phyloP scores from a whole-genome alignment of 139 green algal species.

The Chlamydomonas sphaeroides region DNA sequence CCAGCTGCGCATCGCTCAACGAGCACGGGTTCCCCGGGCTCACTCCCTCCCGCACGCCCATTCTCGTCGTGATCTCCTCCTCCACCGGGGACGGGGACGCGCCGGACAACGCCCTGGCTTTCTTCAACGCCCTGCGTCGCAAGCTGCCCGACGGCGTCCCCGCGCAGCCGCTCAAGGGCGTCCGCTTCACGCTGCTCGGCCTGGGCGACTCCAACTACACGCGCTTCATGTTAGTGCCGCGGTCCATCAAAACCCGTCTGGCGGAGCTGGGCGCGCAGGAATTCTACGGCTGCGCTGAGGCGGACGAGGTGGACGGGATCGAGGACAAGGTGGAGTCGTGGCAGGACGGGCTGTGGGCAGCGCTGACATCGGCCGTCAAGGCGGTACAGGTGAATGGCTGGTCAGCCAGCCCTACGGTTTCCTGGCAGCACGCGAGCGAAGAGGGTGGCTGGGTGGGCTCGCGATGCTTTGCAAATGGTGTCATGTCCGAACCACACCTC shows the following conservation, averaged over 20 bases:
- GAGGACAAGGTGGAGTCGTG: conserved; percentile 85
- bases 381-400: too few species aligned
- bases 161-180: conserved; percentile 57
- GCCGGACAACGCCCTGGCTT: conserved; percentile 90
- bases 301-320: conserved; percentile 95
- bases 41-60: conserved; percentile 41
- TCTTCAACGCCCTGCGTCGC: conserved; percentile 72
- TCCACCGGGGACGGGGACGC: conserved; percentile 89
- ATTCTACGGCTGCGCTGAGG: conserved; percentile 84
- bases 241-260: conserved; percentile 74
- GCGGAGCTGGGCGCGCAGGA: conserved; percentile 79
- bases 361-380: conserved; percentile 57
- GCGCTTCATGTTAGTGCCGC: conserved; percentile 87
- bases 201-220: conserved; percentile 99
- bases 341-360: conserved; percentile 79
- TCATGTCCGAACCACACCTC: too few species aligned
- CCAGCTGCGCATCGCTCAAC: conserved; percentile 73
- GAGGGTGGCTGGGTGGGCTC: too few species aligned
- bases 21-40: conserved; percentile 80
- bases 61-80: conserved; percentile 67
- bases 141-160: background rate
- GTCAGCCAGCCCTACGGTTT: too few species aligned
- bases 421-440: too few species aligned
- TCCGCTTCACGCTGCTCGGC: conserved; percentile 89
- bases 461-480: too few species aligned